Conservation (phyloP, 768 basidiomycete species). For the Chiua virens region DNA sequence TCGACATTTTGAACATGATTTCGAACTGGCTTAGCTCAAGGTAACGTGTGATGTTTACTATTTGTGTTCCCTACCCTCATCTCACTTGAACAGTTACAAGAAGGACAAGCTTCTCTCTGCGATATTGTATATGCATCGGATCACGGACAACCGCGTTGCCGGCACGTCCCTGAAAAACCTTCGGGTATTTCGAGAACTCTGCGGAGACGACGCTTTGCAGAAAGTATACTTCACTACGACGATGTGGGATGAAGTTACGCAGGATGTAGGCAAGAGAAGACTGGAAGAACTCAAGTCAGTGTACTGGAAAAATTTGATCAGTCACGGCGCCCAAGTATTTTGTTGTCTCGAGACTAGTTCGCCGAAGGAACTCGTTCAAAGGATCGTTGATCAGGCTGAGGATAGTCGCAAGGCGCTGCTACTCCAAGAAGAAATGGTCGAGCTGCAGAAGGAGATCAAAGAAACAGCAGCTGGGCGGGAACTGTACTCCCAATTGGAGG, state of each 20-base stretch:
- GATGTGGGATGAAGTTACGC: constrained; percentile 34
- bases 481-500: constrained; percentile 9
- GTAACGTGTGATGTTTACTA: background rate
- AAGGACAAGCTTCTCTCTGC: constrained; percentile 25
- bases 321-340: constrained; percentile 6
- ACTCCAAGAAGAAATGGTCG: constrained; percentile 10
- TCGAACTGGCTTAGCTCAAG: constrained; percentile 15
- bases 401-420: background rate
- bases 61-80: background rate
- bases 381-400: constrained; percentile 3
- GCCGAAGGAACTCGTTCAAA: constrained; percentile 5
- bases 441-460: constrained; percentile 2
- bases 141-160: constrained; percentile 38
- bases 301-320: constrained; percentile 6
- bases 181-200: constrained; percentile 30
- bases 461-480: constrained; percentile 10
- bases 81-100: constrained; percentile 5
- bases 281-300: constrained; percentile 1
- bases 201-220: constrained; percentile 28
- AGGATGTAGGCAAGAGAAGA: constrained; percentile 16
- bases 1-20: constrained; percentile 11
- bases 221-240: constrained; percentile 38
- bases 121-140: constrained; percentile 41
- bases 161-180: constrained; percentile 36
- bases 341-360: constrained; percentile 10